Conservation (phyloP, 2,329 filamentous ascomycete species). For the Apiospora saccharicola region DNA sequence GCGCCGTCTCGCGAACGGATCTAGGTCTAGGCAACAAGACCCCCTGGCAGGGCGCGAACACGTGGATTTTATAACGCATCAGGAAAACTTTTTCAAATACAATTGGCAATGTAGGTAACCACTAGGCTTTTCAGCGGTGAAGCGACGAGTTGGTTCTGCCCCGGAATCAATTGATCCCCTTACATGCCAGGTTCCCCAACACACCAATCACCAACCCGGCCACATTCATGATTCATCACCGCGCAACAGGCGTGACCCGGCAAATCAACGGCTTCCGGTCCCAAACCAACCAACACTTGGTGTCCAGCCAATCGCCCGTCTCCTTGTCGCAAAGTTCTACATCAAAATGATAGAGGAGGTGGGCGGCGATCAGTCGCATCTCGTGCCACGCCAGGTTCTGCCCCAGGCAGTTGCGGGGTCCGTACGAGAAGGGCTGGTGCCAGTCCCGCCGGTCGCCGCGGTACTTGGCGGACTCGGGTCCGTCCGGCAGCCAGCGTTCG, state of each 20-base stretch:
- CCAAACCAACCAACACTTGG: slow-evolving; percentile 27
- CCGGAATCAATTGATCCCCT: too few species aligned
- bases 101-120: too few species aligned
- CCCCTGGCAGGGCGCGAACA: background rate
- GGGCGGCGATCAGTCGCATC: slow-evolving; percentile 28
- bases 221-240: too few species aligned
- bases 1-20: background rate
- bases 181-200: too few species aligned
- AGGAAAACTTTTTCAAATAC: too few species aligned
- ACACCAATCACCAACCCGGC: too few species aligned
- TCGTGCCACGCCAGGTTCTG: slow-evolving; percentile 32
- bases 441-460: slow-evolving; percentile 35
- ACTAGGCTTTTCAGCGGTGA: too few species aligned
- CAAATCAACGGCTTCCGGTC: slow-evolving; percentile 22
- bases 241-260: background rate
- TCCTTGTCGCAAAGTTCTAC: slow-evolving; percentile 28
- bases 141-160: too few species aligned
- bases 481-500: slow-evolving; percentile 32
- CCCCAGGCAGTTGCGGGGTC: slow-evolving; percentile 34
- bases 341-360: slow-evolving; percentile 28
- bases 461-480: background rate
- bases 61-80: background rate
- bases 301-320: slow-evolving; percentile 26
- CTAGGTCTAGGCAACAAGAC: background rate
- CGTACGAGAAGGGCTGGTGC: slow-evolving; percentile 33